Base-by-base conservation (phyloP, 2,329 filamentous ascomycete species). In the Karstenula rhodostoma region DNA sequence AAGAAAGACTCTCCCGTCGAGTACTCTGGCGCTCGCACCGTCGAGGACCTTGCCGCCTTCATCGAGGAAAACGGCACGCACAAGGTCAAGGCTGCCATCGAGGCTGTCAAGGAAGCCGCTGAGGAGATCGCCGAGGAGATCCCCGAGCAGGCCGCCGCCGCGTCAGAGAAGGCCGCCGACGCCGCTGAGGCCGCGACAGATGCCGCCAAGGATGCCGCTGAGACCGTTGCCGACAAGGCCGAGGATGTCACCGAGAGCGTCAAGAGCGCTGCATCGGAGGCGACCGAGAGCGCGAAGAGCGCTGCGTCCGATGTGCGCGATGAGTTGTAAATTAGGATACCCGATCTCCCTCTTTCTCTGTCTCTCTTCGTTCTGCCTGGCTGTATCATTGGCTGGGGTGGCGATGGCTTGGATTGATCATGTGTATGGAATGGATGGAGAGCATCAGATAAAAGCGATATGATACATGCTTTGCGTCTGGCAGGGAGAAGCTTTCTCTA, bases 51-150 rank as follows among this genome's bases (percentile, higher is more conserved):
- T 62, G 90, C 92, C 75, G 86, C 90, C 73, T 99, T 99, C 84
- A 87, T 99, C 80, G 89, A 92, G 82, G 93, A 97, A 85, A 96
- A 95, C 80, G 95, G 95, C 81, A 95, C 93, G 82, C 87, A 96
- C 86, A 89, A 90, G 81, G 88, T 92, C 67, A 88, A 90, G 72
- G 88, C 90, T 64, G 80, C 84, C 58, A 82, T 84, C 71, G 85
- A 85, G 77, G 81, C 79, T 69, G 81, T 81, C 29, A 75, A 79
- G 50, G 81, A 82, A 51, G 81, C 76, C 32, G 77, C 75, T 35
- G 78, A 74, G 69, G 72, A 73, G 64, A 71, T 69, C 22, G 77
- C 75, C 37, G 77, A 74, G 68, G 72, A 73, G 65, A 71, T 69
- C 22, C 66, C 72, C 53, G 71, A 83, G 72, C 79, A 77, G 69